Conservation (phyloP, 2,329 filamentous ascomycete genomes). For the Fusarium sp. region DNA sequence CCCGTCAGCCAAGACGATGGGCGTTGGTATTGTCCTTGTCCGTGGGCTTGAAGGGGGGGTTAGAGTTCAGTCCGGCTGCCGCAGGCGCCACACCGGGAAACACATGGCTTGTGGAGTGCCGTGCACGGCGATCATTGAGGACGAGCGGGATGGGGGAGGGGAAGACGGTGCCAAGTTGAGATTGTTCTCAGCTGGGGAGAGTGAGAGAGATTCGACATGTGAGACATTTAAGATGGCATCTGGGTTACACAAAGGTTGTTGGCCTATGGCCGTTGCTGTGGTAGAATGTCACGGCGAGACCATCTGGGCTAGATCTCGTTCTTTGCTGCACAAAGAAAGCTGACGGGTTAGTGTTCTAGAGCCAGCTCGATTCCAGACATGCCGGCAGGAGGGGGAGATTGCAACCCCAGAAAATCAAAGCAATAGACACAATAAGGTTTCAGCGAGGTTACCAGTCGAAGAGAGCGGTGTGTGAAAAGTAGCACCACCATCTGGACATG, state of each 20-base stretch:
- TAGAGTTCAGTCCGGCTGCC: conserved; percentile 14
- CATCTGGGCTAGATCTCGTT: neutral
- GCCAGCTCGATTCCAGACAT: conserved; percentile 5
- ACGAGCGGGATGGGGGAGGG: neutral
- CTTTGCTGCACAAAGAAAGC: neutral
- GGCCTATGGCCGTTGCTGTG: conserved; percentile 15
- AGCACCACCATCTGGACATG: neutral
- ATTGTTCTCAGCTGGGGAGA: neutral
- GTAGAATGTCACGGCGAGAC: conserved; percentile 11
- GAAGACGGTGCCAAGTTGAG: neutral
- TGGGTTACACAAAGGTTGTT: conserved; percentile 20
- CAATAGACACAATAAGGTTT: conserved; percentile 22
- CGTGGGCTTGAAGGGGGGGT: neutral
- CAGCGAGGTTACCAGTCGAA: neutral
- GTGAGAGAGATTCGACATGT: conserved; percentile 15
- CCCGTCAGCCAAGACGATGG: neutral
- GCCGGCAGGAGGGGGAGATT: neutral
- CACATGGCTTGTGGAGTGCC: conserved; percentile 37
- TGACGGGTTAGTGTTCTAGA: conserved; percentile 3
- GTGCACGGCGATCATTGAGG: neutral
- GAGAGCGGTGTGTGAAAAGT: conserved; percentile 30
- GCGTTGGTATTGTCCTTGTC: neutral
- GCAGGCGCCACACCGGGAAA: neutral
- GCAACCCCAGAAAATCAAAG: conserved; percentile 14
- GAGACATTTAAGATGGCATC: conserved; percentile 26